phyloP scores from a whole-genome alignment of 1,284 basidiomycete genomes.

The Ustilago tritici region DNA sequence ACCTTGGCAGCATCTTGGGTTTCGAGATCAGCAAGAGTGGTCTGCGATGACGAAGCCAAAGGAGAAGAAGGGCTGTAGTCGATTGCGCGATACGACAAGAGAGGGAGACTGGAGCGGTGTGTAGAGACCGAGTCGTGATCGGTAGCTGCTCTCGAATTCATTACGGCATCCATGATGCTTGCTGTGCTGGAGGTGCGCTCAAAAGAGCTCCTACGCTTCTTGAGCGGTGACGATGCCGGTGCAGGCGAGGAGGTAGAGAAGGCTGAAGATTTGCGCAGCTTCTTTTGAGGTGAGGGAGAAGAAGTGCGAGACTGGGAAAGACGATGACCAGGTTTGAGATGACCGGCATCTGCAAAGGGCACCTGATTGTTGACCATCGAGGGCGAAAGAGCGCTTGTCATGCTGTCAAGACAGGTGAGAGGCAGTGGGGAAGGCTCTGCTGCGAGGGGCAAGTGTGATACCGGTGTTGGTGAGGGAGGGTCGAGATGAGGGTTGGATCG shows the following conservation, averaged over 20 bases:
- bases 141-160: conserved; percentile 47
- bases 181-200: conserved; percentile 45
- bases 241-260: conserved; percentile 9
- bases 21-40: conserved; percentile 45
- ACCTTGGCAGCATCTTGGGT: conserved; percentile 29
- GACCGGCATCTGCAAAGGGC: conserved; percentile 48
- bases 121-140: conserved; percentile 36
- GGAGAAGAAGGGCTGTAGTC: conserved; percentile 39
- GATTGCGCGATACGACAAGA: conserved; percentile 11
- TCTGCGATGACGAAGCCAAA: conserved; percentile 40
- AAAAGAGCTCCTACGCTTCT: conserved; percentile 25
- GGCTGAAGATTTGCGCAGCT: conserved; percentile 37
- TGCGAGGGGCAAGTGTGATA: neutral
- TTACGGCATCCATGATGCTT: conserved; percentile 51
- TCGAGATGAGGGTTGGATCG: conserved; percentile 15
- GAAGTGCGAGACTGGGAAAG: conserved; percentile 25
- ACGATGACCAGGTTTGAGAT: conserved; percentile 26
- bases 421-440: conserved; percentile 16
- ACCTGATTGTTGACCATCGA: conserved; percentile 48
- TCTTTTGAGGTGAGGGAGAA: conserved; percentile 45
- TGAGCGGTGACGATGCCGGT: conserved; percentile 8
- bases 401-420: conserved; percentile 9
- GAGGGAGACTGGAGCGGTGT: conserved; percentile 7
- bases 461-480: conserved; percentile 27
- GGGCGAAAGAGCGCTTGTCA: conserved; percentile 48